phyloP scores from a whole-genome alignment of 1,284 basidiomycete genomes.

The Sporisorium exsertum region DNA sequence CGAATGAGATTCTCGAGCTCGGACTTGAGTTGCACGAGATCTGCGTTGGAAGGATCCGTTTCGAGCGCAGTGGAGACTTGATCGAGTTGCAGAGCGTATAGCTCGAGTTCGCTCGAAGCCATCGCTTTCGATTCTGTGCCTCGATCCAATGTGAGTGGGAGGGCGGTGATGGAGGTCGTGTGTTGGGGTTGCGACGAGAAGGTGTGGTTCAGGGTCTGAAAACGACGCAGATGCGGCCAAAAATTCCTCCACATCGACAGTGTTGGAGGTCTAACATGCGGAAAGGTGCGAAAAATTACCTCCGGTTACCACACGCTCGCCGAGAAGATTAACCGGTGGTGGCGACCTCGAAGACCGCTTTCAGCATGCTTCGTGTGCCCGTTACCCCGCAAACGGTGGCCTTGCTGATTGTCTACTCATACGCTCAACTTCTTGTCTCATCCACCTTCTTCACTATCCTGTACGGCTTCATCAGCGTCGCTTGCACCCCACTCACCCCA shows the following conservation, averaged over 20 bases:
- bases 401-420: not conserved
- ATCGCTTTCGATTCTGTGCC: conserved; percentile 2
- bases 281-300: no score
- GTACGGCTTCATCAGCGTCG: not conserved
- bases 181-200: not conserved
- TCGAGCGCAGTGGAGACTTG: conserved; percentile 89
- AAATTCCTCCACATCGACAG: conserved; percentile 2
- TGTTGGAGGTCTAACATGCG: not conserved
- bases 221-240: not conserved
- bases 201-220: not conserved
- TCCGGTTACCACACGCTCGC: conserved; percentile 9
- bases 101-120: conserved; percentile 26
- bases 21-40: conserved; percentile 77
- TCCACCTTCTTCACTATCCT: no score
- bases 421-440: no score
- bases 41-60: conserved; percentile 83
- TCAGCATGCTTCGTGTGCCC: not conserved
- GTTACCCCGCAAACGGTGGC: not conserved
- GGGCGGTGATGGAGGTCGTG: not conserved
- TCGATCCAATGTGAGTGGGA: not conserved
- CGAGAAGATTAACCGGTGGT: conserved; percentile 2
- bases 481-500: no score
- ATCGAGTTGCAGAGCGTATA: conserved; percentile 73
- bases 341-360: not conserved
- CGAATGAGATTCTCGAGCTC: conserved; percentile 91